Conservation (phyloP, 1,139 yeast species). For the Arxiozyma telluris region DNA sequence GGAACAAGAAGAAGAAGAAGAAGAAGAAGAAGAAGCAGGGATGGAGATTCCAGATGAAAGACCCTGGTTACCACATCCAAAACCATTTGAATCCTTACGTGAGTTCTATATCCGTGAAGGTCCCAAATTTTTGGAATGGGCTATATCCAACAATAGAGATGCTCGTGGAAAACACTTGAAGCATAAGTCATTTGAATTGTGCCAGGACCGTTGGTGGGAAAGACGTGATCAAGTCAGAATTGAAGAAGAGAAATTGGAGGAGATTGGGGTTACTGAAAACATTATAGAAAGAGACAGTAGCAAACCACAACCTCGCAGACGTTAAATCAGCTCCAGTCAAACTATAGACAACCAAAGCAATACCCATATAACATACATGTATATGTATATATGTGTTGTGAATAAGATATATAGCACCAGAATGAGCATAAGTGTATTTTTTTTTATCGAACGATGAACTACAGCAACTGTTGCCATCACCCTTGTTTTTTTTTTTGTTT, state of each 20-base stretch:
- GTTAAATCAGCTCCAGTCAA: background rate
- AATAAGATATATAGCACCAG: too few relatives aligned
- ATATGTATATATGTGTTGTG: too few relatives aligned
- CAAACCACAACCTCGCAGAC: constrained; percentile 31
- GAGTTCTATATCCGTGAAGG: constrained; percentile 82
- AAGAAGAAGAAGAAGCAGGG: constrained; percentile 43
- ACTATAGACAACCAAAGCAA: background rate
- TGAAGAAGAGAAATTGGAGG: constrained; percentile 84
- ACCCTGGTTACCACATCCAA: constrained; percentile 97
- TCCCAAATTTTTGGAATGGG: constrained; percentile 84
- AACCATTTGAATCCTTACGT: constrained; percentile 81
- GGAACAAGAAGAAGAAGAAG: constrained; percentile 54
- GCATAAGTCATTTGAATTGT: constrained; percentile 79
- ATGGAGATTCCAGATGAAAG: constrained; percentile 80
- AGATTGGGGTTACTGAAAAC: constrained; percentile 84
- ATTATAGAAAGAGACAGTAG: constrained; percentile 71
- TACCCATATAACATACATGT: background rate
- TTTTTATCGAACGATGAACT: too few relatives aligned
- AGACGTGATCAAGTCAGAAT: constrained; percentile 86
- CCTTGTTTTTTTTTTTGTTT: too few relatives aligned
- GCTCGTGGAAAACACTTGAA: constrained; percentile 89
- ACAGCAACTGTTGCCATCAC: too few relatives aligned
- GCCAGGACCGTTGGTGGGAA: constrained; percentile 98
- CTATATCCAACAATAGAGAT: constrained; percentile 72
- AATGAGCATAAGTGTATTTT: too few relatives aligned